Base-by-base conservation (phyloP, 2,329 filamentous ascomycete species). In the Penicillium sp. region DNA sequence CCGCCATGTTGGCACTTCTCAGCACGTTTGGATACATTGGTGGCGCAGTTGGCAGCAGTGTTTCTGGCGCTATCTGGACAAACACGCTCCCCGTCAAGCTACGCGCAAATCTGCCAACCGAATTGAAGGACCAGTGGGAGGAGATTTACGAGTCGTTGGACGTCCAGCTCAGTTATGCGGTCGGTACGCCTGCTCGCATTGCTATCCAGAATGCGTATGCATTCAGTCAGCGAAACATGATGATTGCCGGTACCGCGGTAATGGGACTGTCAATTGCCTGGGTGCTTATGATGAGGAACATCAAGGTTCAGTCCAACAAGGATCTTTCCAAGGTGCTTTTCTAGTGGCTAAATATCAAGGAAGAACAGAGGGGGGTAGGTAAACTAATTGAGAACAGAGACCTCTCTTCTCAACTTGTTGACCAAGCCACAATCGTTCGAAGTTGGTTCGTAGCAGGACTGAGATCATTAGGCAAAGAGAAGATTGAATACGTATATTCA, bases 41-140 rank as follows among this genome's bases (percentile, higher is more conserved):
- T 21, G 78, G 76, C 12, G 81, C 83, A 0, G 71, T 85, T 9
- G 84, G 84, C 1, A 76, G 73, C 8, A 80, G 83, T 12, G 79
- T 88, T 43, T 79, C 85, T 1, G 79, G 78, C 0, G 84, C 84
- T 23, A 85, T 89, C 63, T 89, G 85, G 85, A 83, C 80, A 0
- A 79, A 81, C 55, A 80, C 82, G 0, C 83, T 88, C 68, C 78
- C 77, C 4, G 67, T 71, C 5, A 76, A 77, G 0, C 74, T 87
- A 7, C 61, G 59, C 19, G 66, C 71, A 44, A 73, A 80, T 53
- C 73, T 85, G 0, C 82, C 83, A 12, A 47, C 41, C 0, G 60
- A 61, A 6, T 51, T 52, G 10, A 50, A 59, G 43, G 55, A 3
- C 66, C 73, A 77, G 51, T 43, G 78, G 4, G 66, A 62, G 7